Base-by-base conservation (phyloP, 1,139 yeast species). In the Protomyces macrosporus region DNA sequence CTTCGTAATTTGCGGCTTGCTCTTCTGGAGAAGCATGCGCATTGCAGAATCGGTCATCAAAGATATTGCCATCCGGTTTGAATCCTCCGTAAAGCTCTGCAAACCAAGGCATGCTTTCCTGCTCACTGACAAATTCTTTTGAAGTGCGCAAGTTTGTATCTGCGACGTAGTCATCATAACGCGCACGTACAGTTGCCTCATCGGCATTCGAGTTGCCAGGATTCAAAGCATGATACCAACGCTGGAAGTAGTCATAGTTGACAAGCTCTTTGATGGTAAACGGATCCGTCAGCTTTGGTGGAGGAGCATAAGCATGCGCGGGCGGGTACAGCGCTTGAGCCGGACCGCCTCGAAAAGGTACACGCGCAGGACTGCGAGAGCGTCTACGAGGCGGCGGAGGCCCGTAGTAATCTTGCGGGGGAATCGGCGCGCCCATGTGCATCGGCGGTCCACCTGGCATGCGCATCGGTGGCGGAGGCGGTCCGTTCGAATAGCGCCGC, bases 81-180 rank as follows among this genome's bases (percentile, higher is more conserved):
- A 59, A 4, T 45, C 63, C 56, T 14, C 45, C 66, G 51, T 69
- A 69, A n/a, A 60, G 42, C 42, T 69, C 70, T 33, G 59, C 59
- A 61, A 69, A 69, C 70, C 70, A 69, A 12, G 67, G 60, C 35
- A 62, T 67, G 40, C 63, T 58, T 12, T 45, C 62, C 51, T 67
- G 70, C 55, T 60, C 62, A 12, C 59, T 60, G 33, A 68, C 69
- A 56, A 67, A 69, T 0, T 65, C 67, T n/a, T 67, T 63, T 6
- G 70, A 69, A 14, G 67, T 63, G 9, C 69, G 59, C 16, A 69
- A 68, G 50, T 64, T 63, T 35, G 68, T 53, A 52, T 69, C 70
- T 10, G 48, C 54, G 35, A 62, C 62, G 52, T 69, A 69, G 12
- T 53, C 65, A 3, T 68, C 69, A 42, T 68, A 69, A 6, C 62